Evolutionary conservation across 805 yeast species (phyloP), one percentile per base, ranked within the genome.

Genomic region (Barnettozyma sucrosica): DNA sequence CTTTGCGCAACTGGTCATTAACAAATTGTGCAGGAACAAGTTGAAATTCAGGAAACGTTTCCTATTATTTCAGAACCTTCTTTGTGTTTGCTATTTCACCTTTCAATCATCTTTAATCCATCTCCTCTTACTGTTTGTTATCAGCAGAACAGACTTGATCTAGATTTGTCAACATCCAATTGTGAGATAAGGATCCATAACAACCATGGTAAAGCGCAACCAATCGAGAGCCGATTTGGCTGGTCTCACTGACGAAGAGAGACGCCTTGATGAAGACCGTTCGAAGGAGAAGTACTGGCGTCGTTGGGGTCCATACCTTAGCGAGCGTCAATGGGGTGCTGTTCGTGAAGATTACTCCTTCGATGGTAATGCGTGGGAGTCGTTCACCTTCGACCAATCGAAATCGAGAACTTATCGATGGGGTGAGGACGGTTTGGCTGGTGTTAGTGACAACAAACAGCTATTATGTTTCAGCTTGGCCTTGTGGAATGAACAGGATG

Each of bases 341-440:
- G 92, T 86, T 5, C 71, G 97, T 51, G 97, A 89, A 66, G 97
- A 89, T 63, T 89, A 89, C 66, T 85, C 95, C 0, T 72, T 67
- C 44, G 77, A 81, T 55, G 97, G 97, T 38, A 89, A 89, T 56
- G 96, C 96, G 4, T 89, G 97, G 97, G 74, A 80, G 34, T 79
- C 80, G 56, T 89, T 89, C 66, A 87, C 95, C 7, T 89, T 88
- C 63, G 95, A 87, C 50, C 89, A 87, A 51, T 84, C 95, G 2
- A 74, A 80, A 50, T 78, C 89, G 20, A 71, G 97, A 54, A 79
- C 87, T 13, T 89, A 85, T 64, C 74, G 97, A 39, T 89, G 97
- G 97, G 96, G 96, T 37, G 97, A 90, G 65, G 97, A 89, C 63
- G 97, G 97, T 2, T 69, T 89, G 55, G 95, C 92, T 10, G 97